Base-by-base conservation (phyloP, 2,329 filamentous ascomycete species). In the Penicillium sp. region DNA sequence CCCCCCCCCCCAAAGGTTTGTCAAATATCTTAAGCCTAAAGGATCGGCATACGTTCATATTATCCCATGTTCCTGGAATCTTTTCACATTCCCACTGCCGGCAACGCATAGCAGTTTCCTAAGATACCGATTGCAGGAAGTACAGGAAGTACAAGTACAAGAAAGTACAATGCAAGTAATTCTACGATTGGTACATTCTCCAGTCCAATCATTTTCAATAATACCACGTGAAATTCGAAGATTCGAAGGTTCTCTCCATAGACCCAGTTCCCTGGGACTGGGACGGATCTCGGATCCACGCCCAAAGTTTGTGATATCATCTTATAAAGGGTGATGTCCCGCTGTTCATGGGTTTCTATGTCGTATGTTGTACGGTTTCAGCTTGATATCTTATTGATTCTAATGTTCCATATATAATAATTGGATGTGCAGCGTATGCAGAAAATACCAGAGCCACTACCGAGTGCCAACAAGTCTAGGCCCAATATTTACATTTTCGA, bases 241-340 rank as follows among this genome's bases (percentile, higher is more conserved):
- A 8, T 26, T 26, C 26, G 13, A 5, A 11, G 16, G 31, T 39
- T 43, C 34, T 22, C 26, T 3, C 26, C 11, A 11, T 8, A 5
- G 24, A 26, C 53, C 53, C 53, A 52, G 53, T 22, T n/a, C 53
- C 64, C 46, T 18, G 64, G 64, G 1, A 59, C 59, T 62, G 64
- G 64, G 56, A 42, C 57, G 57, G 61, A 59, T 64, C 59, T 64
- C 61, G 59, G 62, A 65, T 62, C 64, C 61, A 63, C 62, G 57
- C 52, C 52, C 55, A 61, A 40, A 35, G 34, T 39, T 45, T 44
- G 34, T 49, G 9, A 37, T 29, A 26, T 26, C n/a, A 32, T 49
- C 16, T 39, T 8, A 20, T n/a, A 13, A 26, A 20, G 37, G 24
- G 39, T 2, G 16, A 39, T 48, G 1, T 26, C 29, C 20, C 2